Evolutionary conservation across 305 asterid species (phyloP), one percentile per base, ranked within the genome.

Genomic region (Euphrasia arctica): DNA sequence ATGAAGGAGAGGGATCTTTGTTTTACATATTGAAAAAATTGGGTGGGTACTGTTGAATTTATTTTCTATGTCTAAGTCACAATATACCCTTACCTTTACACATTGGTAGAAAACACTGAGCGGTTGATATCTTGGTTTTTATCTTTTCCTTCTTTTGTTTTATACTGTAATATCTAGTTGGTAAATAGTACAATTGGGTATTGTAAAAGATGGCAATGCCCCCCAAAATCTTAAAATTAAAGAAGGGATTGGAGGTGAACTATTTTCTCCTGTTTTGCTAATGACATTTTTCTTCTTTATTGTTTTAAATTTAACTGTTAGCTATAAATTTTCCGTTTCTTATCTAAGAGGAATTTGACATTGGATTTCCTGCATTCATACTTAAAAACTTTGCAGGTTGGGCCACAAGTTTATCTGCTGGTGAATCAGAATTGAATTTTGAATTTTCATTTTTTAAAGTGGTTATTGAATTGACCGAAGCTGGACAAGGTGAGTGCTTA

Each of bases 1-100:
- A 93, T 82, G 99, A 90, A 86, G 99, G 97, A 82, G 96, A 86
- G 79, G 99, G 99, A 81, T 93, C 97, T 64, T 50, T 93, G 78
- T 93, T 88, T 86, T 90, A 83, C 76, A 64, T 80, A 72, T 78
- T 93, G 86, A 93, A 93, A 80, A 93, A 88, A 76, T 76, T 88
- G 77, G 99, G 99, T 93, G 80, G 73, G 97, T 87, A 39, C 9
- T 39, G 67, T 74, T 67, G 70, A 63, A 77, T 65, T 67, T 65
- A 52, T 65, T 62, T 78, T 71, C 62, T 63, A 25, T 74, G 76
- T 52, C 59, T 31, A 31, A 72, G 43, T 64, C 67, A 55, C 63
- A 9, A 22, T 28, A 43, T 9, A 7, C 15, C 67, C 66, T 42
- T 67, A 64, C 55, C n/a, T n/a, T 27, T 52, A 58, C 10, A 25